phyloP scores from a whole-genome alignment of 2,329 filamentous ascomycete genomes.

The Didymella exigua region DNA sequence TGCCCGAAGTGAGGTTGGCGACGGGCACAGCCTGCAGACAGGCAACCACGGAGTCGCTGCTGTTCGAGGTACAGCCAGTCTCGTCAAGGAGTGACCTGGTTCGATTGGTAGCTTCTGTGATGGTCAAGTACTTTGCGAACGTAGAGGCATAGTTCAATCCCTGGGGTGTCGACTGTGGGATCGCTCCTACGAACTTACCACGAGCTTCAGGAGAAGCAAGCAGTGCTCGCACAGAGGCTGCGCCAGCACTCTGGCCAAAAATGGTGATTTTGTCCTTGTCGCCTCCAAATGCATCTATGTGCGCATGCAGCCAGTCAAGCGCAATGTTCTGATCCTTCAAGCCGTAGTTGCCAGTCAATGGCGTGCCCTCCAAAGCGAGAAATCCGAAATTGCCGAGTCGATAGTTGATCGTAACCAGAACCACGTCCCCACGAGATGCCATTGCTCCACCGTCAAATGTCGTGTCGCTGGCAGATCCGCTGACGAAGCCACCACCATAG shows the following conservation, averaged over 20 bases:
- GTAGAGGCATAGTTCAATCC: conserved; percentile 29
- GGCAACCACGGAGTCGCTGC: conserved; percentile 16
- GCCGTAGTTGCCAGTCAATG: conserved; percentile 57
- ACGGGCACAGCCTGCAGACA: conserved; percentile 36
- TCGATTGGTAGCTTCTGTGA: conserved; percentile 27
- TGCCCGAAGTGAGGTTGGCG: conserved; percentile 14
- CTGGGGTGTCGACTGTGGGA: conserved; percentile 42
- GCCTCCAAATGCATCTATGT: conserved; percentile 48
- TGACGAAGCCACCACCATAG: conserved; percentile 52
- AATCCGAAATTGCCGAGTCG: conserved; percentile 46
- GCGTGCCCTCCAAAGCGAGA: conserved; percentile 48
- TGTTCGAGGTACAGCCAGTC: conserved; percentile 28
- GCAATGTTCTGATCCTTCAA: conserved; percentile 58
- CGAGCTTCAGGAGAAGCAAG: conserved; percentile 56
- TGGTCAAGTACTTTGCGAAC: conserved; percentile 33
- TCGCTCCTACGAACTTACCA: conserved; percentile 57
- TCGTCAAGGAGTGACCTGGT: conserved; percentile 32
- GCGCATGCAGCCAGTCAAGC: conserved; percentile 55
- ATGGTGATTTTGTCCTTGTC: conserved; percentile 45
- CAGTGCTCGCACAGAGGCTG: conserved; percentile 53
- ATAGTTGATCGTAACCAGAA: conserved; percentile 54
- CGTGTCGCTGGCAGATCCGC: conserved; percentile 51
- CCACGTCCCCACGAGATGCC: conserved; percentile 54
- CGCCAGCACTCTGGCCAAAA: conserved; percentile 48
- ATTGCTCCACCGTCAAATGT: conserved; percentile 56